These are phyloP conservation scores for Colletotrichum scovillei DNA, from an alignment of 2,329 filamentous ascomycete species.

Conservation along the genomic window DNA sequence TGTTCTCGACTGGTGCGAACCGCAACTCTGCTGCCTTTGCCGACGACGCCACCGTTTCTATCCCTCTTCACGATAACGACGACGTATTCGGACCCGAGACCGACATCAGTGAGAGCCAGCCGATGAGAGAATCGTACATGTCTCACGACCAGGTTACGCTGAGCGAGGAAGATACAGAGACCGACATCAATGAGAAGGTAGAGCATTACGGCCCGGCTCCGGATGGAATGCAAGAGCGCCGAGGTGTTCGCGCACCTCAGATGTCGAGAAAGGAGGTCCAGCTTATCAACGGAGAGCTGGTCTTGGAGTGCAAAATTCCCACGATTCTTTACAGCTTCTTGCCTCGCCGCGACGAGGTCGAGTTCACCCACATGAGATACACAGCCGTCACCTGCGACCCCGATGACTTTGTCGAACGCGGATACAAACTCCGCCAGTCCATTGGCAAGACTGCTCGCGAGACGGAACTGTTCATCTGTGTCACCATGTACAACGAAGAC, in stretches of 20 bases:
- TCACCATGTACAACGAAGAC: constrained; percentile 99
- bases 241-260: constrained; percentile 87
- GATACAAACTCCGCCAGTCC: constrained; percentile 93
- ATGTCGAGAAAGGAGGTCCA: constrained; percentile 95
- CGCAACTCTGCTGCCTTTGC: constrained; percentile 64
- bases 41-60: constrained; percentile 78
- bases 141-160: constrained; percentile 65
- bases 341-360: constrained; percentile 89
- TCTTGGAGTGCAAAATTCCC: constrained; percentile 98
- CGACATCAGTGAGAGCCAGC: constrained; percentile 64
- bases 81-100: constrained; percentile 79
- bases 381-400: constrained; percentile 98
- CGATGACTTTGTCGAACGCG: constrained; percentile 88
- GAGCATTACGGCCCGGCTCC: constrained; percentile 92
- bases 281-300: constrained; percentile 96
- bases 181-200: constrained; percentile 64
- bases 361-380: constrained; percentile 99
- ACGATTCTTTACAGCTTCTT: constrained; percentile 98
- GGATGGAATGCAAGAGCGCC: constrained; percentile 84
- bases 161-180: constrained; percentile 54
- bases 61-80: constrained; percentile 75
- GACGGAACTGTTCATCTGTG: constrained; percentile 94
- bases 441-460: constrained; percentile 86
- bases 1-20: constrained; percentile 72
- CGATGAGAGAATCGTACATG: constrained; percentile 66